A percentile compares a stretch with the other conserved stretches of the same genome.
phyloP scores from a whole-genome alignment of 768 basidiomycete genomes.

The Naganishia kalamii region DNA sequence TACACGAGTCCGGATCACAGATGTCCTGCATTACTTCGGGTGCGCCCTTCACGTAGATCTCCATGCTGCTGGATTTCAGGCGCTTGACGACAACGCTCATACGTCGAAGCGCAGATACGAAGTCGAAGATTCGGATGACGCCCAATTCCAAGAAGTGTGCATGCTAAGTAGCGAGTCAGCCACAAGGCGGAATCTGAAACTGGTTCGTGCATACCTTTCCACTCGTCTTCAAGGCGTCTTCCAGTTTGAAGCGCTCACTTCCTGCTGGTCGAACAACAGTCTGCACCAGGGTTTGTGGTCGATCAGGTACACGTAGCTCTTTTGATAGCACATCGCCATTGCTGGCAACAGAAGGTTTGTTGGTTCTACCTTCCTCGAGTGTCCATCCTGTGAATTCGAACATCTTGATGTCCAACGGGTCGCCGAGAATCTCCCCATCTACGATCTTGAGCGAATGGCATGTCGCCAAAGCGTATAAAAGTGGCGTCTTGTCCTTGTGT shows the following conservation, averaged over 20 bases:
- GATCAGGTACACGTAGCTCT: slow-evolving; percentile 42
- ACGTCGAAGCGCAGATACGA: slow-evolving; percentile 80
- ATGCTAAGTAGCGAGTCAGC: slow-evolving; percentile 53
- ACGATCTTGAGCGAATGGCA: slow-evolving; percentile 93
- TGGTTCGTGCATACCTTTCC: slow-evolving; percentile 57
- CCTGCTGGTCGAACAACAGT: slow-evolving; percentile 93
- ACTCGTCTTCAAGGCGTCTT: slow-evolving; percentile 83
- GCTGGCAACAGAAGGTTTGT: slow-evolving; percentile 49
- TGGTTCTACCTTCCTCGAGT: slow-evolving; percentile 80
- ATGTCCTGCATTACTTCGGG: slow-evolving; percentile 97
- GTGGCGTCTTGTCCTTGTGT: slow-evolving; percentile 64
- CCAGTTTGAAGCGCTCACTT: slow-evolving; percentile 78
- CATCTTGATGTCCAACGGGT: slow-evolving; percentile 96
- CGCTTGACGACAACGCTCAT: slow-evolving; percentile 99
- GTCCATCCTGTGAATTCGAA: slow-evolving; percentile 96
- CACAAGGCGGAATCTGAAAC: neutral
- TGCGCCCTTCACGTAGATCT: slow-evolving; percentile 97
- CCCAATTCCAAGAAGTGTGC: slow-evolving; percentile 96
- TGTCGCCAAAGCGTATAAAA: slow-evolving; percentile 87
- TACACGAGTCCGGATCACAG: slow-evolving; percentile 85
- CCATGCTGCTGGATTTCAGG: slow-evolving; percentile 89
- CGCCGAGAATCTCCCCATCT: slow-evolving; percentile 79
- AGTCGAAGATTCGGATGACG: slow-evolving; percentile 92
- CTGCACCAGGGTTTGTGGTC: slow-evolving; percentile 84
- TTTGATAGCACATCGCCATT: slow-evolving; percentile 46